Conservation (phyloP, 1,139 yeast species). For the Sugiyamaella neomexicana region DNA sequence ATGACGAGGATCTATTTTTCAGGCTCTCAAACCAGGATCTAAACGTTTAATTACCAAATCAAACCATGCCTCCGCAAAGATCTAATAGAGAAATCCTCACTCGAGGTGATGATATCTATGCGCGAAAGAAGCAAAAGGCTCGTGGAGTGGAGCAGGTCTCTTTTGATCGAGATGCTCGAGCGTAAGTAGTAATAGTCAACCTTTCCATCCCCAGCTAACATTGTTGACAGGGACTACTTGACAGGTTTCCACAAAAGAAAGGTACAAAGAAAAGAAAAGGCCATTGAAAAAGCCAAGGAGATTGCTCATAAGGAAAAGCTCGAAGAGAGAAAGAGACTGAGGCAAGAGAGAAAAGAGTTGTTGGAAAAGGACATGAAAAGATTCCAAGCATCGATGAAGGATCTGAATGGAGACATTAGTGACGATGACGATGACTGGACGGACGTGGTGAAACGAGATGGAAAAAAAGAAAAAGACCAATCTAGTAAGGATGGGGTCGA, state of each 20-base stretch:
- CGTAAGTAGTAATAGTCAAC: conserved; percentile 41
- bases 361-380: conserved; percentile 62
- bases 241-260: conserved; percentile 97
- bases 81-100: conserved; percentile 80
- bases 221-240: conserved; percentile 60
- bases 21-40: no score
- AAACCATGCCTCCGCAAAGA: conserved; percentile 20
- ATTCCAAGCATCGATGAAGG: conserved; percentile 56
- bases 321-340: conserved; percentile 69
- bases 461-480: no score
- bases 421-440: conserved; percentile 28
- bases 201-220: no score
- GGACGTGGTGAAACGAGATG: conserved; percentile 16
- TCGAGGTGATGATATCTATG: conserved; percentile 75
- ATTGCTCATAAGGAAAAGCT: conserved; percentile 69
- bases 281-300: conserved; percentile 71
- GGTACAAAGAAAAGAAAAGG: conserved; percentile 81
- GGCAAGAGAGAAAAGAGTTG: conserved; percentile 69
- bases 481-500: no score
- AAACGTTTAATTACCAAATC: background rate
- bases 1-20: no score
- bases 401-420: conserved; percentile 42
- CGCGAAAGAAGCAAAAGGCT: conserved; percentile 60
- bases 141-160: conserved; percentile 77
- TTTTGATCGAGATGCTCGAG: conserved; percentile 71